phyloP scores from a whole-genome alignment of 805 yeast genomes.

The Jamesozyma piceae region DNA sequence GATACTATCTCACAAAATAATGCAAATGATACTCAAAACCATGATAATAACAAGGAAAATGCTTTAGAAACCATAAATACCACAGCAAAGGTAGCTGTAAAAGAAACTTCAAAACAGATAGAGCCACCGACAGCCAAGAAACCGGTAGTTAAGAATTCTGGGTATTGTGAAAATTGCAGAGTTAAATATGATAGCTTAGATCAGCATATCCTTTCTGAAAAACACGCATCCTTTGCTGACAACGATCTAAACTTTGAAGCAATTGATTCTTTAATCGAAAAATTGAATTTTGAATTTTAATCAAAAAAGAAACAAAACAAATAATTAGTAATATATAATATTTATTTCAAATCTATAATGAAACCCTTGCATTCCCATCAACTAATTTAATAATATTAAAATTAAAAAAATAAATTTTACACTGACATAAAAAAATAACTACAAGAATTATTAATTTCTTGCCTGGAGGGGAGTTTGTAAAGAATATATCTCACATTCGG shows the following conservation, averaged over 20 bases:
- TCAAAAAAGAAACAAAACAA: neutral
- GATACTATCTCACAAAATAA: neutral
- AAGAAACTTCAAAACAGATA: neutral
- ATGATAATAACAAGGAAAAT: neutral
- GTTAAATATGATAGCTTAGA: constrained; percentile 72
- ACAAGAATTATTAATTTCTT: too few relatives aligned
- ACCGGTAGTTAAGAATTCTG: constrained; percentile 36
- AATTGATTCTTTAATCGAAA: constrained; percentile 62
- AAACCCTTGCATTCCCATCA: too few relatives aligned
- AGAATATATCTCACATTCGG: too few relatives aligned
- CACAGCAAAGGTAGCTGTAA: neutral
- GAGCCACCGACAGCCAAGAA: constrained; percentile 2
- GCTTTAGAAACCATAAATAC: neutral
- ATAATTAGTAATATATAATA: too few relatives aligned
- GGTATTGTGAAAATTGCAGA: constrained; percentile 91
- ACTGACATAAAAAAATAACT: too few relatives aligned
- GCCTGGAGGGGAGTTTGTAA: too few relatives aligned
- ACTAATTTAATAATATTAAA: too few relatives aligned
- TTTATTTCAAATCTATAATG: too few relatives aligned
- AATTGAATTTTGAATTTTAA: constrained; percentile 26
- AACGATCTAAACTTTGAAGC: constrained; percentile 62
- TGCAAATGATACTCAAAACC: neutral
- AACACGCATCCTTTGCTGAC: constrained; percentile 72
- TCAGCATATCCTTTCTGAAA: constrained; percentile 58
- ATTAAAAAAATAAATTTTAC: too few relatives aligned